Conservation (phyloP, 306 rosid species). For the Pyrus communis region DNA sequence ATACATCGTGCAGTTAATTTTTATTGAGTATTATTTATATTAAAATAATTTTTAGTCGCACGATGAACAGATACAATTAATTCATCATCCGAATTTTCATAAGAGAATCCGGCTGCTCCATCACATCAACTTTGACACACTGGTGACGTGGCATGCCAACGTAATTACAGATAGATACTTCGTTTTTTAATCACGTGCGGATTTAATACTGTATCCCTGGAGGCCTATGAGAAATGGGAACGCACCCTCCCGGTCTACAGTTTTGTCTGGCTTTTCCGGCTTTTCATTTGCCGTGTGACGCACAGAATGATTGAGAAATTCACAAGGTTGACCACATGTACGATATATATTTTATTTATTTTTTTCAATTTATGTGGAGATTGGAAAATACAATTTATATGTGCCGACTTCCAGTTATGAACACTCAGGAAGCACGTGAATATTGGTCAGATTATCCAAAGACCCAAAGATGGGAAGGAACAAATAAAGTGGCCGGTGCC, state of each 20-base stretch:
- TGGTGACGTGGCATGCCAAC: neutral
- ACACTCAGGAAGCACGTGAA: neutral
- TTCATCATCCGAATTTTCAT: too few species aligned
- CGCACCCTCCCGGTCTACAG: neutral
- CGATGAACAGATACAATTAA: rapidly evolving
- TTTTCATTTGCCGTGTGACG: neutral
- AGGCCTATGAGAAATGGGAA: constrained; percentile 13
- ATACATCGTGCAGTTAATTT: rapidly evolving
- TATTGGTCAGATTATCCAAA: neutral
- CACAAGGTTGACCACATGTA: neutral
- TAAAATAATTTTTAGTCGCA: too few species aligned
- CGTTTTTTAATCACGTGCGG: neutral
- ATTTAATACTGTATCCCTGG: neutral
- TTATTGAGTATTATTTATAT: rapidly evolving
- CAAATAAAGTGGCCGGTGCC: neutral
- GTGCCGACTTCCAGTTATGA: neutral
- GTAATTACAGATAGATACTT: neutral
- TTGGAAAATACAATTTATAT: neutral
- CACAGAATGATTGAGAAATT: neutral
- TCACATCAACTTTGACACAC: neutral
- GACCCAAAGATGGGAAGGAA: neutral
- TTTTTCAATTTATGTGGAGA: neutral
- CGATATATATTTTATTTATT: too few species aligned
- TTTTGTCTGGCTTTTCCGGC: neutral
- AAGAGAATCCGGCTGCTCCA: neutral